phyloP scores from a whole-genome alignment of 257 asterid species.

The Ophiorrhiza pumila region DNA sequence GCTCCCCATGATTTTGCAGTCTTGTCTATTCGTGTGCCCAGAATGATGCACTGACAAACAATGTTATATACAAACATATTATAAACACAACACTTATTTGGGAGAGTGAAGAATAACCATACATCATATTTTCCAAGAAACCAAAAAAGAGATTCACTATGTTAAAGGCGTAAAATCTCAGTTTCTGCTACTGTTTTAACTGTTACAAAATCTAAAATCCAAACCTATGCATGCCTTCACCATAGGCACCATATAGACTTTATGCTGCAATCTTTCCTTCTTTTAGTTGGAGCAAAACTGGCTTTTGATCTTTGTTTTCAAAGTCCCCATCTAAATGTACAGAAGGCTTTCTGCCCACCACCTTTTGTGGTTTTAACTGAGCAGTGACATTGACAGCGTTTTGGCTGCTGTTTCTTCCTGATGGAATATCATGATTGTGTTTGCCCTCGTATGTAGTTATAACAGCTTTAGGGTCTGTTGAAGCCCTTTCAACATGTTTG shows the following conservation, averaged over 20 bases:
- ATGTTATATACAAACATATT: neutral
- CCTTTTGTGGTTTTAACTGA: conserved; percentile 35
- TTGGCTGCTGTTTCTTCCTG: conserved; percentile 38
- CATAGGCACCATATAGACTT: conserved; percentile 1
- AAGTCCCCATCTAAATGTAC: conserved; percentile 34
- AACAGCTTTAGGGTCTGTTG: conserved; percentile 77
- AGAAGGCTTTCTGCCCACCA: conserved; percentile 28
- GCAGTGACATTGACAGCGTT: conserved; percentile 3
- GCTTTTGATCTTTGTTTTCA: conserved; percentile 33
- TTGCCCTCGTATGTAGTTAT: conserved; percentile 89
- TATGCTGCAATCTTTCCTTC: conserved; percentile 55
- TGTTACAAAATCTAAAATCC: conserved; percentile 5
- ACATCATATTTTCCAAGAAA: neutral
- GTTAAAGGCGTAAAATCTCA: neutral
- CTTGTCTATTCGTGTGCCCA: neutral
- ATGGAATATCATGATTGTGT: conserved; percentile 75
- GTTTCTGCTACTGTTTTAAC: neutral
- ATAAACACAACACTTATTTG: neutral
- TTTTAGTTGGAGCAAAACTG: conserved; percentile 48
- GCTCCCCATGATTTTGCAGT: neutral
- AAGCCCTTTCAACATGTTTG: conserved; percentile 90
- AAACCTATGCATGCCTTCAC: conserved; percentile 7
- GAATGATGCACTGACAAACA: neutral
- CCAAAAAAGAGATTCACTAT: neutral
- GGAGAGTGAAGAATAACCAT: neutral